Evolutionary conservation across 1,284 basidiomycete species (phyloP), one percentile per base, ranked within the genome.

Genomic region (Trametes polyzona): DNA sequence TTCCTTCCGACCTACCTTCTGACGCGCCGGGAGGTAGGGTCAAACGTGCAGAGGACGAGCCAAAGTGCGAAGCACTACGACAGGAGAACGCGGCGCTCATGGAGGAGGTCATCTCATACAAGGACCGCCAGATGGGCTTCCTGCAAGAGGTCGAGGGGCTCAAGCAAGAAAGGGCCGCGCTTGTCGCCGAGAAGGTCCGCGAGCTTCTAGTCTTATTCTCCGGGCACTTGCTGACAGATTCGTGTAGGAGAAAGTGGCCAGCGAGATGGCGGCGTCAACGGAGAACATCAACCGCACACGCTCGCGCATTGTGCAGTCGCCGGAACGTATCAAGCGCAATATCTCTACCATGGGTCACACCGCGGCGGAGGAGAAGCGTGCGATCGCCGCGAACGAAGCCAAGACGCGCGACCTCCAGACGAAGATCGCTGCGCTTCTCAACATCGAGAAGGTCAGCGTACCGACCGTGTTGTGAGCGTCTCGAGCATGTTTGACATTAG

Each of bases 261-360:
- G 73, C 1, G 86, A 89, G 46, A 77, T 84, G 8, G 73, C 80
- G n/a, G 76, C 78, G 40, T 74, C 84, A 24, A 75, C 80, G 40
- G 87, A 91, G 50, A 74, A 78, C 39, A 85, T 89, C 55, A 73
- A 76, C 9, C 80, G 86, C 41, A 84, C 86, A 0, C 81, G 84
- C 46, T 76, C 83, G 11, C 84, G 92, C 27, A 88, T 96, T 56
- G 92, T 96, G 1, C 91, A 92, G 65, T 93, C 92, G 0, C 93
- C 93, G 0, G 93, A 96, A 42, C 82, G 93, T 33, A 88, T 95
- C 65, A 88, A 87, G 69, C 84, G 87, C 52, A 88, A 85, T 41
- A 95, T 96, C 58, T 73, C 79, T 14, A 80, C 83, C 24, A 93
- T 95, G 89, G 79, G 81, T 4, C 68, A 74, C 9, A 83, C 81